These are phyloP conservation scores for Scutellaria baicalensis DNA, from an alignment of 257 asterid genomes.

Conservation along the genomic window DNA sequence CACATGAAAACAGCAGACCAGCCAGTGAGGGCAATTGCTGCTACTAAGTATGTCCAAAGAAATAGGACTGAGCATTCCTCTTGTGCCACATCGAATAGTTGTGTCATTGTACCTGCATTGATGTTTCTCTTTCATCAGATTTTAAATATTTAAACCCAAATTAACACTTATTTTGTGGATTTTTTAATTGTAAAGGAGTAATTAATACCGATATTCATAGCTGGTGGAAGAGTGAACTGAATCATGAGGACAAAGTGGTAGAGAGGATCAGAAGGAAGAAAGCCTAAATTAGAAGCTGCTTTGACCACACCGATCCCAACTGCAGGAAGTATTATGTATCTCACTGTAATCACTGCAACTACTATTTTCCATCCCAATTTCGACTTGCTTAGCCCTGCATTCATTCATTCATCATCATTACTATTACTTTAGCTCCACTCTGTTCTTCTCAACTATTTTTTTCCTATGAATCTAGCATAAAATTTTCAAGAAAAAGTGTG, in stretches of 20 bases:
- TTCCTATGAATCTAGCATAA: not conserved
- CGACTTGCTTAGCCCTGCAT: slow-evolving; percentile 60
- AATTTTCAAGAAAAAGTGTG: slow-evolving; percentile 16
- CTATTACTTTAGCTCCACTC: not conserved
- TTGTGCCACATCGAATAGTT: slow-evolving; percentile 80
- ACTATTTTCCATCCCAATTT: slow-evolving; percentile 29
- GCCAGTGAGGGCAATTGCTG: slow-evolving; percentile 65
- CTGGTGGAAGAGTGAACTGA: slow-evolving; percentile 88
- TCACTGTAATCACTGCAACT: slow-evolving; percentile 49
- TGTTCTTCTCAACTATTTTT: not conserved
- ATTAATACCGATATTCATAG: slow-evolving; percentile 66
- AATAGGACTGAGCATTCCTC: slow-evolving; percentile 81
- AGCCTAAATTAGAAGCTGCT: slow-evolving; percentile 59
- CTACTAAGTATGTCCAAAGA: slow-evolving; percentile 79
- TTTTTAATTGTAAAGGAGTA: not conserved
- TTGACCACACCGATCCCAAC: slow-evolving; percentile 63
- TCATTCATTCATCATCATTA: not conserved
- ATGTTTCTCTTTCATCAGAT: not conserved
- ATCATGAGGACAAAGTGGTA: slow-evolving; percentile 75
- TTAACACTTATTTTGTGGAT: not conserved
- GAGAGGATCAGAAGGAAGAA: slow-evolving; percentile 79
- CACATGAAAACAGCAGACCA: slow-evolving; percentile 97
- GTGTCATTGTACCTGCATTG: slow-evolving; percentile 84
- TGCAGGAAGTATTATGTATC: slow-evolving; percentile 57
- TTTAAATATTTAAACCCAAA: no score